Evolutionary conservation across 495 filamentous ascomycete species (phyloP).

Genomic region (Jackrogersella multiformis): DNA sequence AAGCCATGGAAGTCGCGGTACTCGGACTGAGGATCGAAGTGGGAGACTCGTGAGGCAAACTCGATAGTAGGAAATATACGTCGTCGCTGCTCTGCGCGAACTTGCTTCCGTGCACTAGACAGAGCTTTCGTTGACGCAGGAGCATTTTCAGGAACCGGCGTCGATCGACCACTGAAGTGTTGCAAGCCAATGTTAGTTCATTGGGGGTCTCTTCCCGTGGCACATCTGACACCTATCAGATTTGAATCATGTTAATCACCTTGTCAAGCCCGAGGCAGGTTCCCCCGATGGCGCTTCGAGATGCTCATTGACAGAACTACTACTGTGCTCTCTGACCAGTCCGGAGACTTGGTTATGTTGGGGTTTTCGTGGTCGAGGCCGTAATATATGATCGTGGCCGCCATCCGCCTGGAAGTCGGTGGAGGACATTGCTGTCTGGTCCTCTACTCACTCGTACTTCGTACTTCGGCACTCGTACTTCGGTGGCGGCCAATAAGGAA

Average conservation of each 20-base stretch:
- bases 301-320: slow-evolving; percentile 47
- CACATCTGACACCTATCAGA: neutral
- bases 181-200: slow-evolving; percentile 16
- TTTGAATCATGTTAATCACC: slow-evolving; percentile 40
- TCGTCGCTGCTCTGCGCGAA: slow-evolving; percentile 80
- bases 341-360: slow-evolving; percentile 53
- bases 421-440: slow-evolving; percentile 37
- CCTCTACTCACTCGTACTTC: too few relatives aligned
- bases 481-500: neutral
- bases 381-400: slow-evolving; percentile 49
- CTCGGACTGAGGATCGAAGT: slow-evolving; percentile 92
- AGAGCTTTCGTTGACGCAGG: slow-evolving; percentile 88
- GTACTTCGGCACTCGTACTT: neutral
- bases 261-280: slow-evolving; percentile 48
- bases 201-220: neutral
- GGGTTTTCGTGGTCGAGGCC: slow-evolving; percentile 56
- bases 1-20: slow-evolving; percentile 96
- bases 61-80: slow-evolving; percentile 96
- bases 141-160: slow-evolving; percentile 88
- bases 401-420: slow-evolving; percentile 37
- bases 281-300: slow-evolving; percentile 47
- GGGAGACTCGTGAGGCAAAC: slow-evolving; percentile 90
- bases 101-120: slow-evolving; percentile 83
- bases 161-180: slow-evolving; percentile 77
- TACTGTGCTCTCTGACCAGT: slow-evolving; percentile 45